A percentile compares a stretch with the other conserved stretches of the same genome.
These are phyloP conservation scores for Auricularia sp. DNA, from an alignment of 768 basidiomycete genomes.

Conservation along the genomic window DNA sequence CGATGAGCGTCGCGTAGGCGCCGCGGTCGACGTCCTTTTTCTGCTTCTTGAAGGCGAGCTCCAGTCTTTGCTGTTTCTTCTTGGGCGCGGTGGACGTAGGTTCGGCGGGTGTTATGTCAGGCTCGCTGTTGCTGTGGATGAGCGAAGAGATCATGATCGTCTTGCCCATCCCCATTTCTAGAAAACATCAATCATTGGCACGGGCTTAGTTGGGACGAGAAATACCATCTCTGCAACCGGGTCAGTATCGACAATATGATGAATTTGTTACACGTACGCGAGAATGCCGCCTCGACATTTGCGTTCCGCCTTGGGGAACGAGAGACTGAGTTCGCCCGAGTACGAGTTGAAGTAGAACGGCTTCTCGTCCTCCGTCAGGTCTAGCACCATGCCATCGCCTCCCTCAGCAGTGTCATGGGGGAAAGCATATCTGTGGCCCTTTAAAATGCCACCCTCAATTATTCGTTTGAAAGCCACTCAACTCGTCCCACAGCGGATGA, in stretches of 20 bases:
- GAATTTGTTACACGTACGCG: too few relatives aligned
- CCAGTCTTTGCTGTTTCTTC: constrained; percentile 50
- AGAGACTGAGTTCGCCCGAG: constrained; percentile 78
- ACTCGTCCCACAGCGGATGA: constrained; percentile 95
- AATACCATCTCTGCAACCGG: constrained; percentile 23
- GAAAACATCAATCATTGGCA: not conserved
- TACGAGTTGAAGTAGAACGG: constrained; percentile 86
- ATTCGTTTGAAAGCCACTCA: constrained; percentile 19
- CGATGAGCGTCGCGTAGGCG: constrained; percentile 69
- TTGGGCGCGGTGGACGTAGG: constrained; percentile 20
- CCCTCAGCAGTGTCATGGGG: constrained; percentile 38
- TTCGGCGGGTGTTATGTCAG: constrained; percentile 25
- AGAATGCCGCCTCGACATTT: constrained; percentile 81
- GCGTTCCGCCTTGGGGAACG: constrained; percentile 72
- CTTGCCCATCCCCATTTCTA: constrained; percentile 88
- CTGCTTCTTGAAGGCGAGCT: constrained; percentile 41
- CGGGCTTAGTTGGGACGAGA: too few relatives aligned
- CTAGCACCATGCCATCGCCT: constrained; percentile 46
- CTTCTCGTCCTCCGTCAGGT: constrained; percentile 69
- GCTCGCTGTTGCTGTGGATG: constrained; percentile 64
- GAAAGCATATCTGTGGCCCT: constrained; percentile 53
- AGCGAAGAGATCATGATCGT: constrained; percentile 89
- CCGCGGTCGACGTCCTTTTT: constrained; percentile 22
- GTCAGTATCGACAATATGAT: constrained; percentile 2
- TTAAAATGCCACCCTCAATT: too few relatives aligned